phyloP scores from a whole-genome alignment of 2,329 filamentous ascomycete genomes.

The Paracorniculantispora psalliotae region DNA sequence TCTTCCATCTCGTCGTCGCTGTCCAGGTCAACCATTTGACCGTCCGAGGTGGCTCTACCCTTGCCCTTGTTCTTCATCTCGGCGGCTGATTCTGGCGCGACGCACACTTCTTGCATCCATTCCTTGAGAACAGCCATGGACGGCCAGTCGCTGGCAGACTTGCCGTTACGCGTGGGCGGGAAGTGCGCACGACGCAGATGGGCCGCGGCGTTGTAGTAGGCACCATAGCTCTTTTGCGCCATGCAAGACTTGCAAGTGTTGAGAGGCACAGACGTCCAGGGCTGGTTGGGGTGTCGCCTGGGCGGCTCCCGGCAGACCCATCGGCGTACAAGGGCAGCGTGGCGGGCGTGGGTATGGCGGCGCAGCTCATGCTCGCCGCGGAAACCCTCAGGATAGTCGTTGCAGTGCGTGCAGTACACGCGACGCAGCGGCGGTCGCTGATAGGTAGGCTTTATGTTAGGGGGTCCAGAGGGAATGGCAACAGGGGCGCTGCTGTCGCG shows the following conservation, averaged over 20 bases:
- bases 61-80: constrained; percentile 48
- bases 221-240: constrained; percentile 52
- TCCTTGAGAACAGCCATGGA: constrained; percentile 54
- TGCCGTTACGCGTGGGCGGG: constrained; percentile 46
- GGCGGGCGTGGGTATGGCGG: constrained; percentile 58
- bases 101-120: constrained; percentile 57
- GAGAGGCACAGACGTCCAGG: constrained; percentile 41
- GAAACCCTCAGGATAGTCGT: constrained; percentile 79
- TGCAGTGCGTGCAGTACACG: constrained; percentile 72
- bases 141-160: constrained; percentile 55
- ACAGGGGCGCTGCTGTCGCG: constrained; percentile 9
- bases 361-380: constrained; percentile 83
- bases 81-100: constrained; percentile 45
- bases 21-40: constrained; percentile 4
- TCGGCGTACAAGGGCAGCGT: constrained; percentile 49
- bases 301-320: constrained; percentile 54
- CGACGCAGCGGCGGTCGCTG: constrained; percentile 59
- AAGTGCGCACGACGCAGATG: constrained; percentile 54
- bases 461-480: constrained; percentile 3
- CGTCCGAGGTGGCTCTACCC: constrained; percentile 21
- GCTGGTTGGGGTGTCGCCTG: constrained; percentile 29
- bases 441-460: constrained; percentile 36
- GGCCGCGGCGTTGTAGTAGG: constrained; percentile 56
- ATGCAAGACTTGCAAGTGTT: constrained; percentile 53
- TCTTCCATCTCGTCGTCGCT: constrained; percentile 11